phyloP scores from a whole-genome alignment of 805 yeast genomes.

The Ogataea zsoltii region DNA sequence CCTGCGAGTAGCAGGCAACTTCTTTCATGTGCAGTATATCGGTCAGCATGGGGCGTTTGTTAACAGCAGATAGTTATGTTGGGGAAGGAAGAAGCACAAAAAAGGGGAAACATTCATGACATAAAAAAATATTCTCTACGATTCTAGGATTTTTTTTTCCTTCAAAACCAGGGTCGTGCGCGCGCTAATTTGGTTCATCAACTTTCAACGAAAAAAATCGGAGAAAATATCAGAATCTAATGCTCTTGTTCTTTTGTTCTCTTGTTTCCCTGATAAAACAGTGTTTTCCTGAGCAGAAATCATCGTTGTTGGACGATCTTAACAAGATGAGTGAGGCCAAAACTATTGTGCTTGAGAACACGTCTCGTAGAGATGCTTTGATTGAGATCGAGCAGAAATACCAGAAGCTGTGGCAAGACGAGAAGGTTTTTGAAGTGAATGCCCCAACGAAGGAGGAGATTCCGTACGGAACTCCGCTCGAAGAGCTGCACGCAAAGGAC shows the following conservation, averaged over 20 bases:
- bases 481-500: constrained; percentile 70
- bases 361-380: constrained; percentile 93
- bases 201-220: constrained; percentile 1
- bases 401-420: constrained; percentile 85
- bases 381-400: constrained; percentile 86
- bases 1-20: constrained; percentile 8
- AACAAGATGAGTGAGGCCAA: constrained; percentile 30
- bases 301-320: neutral
- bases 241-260: no score
- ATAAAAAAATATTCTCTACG: no score
- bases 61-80: no score
- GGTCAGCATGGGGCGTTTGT: no score
- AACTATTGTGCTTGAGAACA: constrained; percentile 49
- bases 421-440: constrained; percentile 80
- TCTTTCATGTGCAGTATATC: neutral
- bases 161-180: neutral
- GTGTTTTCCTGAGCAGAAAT: neutral
- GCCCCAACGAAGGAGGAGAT: constrained; percentile 78
- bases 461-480: constrained; percentile 53
- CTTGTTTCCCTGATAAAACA: neutral
- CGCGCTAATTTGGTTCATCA: neutral
- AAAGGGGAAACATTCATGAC: no score
- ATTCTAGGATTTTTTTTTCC: neutral
- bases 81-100: no score
- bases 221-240: neutral